Conservation (phyloP, 192 early-diverging fungal genomes). For the Phycomyces nitens region DNA sequence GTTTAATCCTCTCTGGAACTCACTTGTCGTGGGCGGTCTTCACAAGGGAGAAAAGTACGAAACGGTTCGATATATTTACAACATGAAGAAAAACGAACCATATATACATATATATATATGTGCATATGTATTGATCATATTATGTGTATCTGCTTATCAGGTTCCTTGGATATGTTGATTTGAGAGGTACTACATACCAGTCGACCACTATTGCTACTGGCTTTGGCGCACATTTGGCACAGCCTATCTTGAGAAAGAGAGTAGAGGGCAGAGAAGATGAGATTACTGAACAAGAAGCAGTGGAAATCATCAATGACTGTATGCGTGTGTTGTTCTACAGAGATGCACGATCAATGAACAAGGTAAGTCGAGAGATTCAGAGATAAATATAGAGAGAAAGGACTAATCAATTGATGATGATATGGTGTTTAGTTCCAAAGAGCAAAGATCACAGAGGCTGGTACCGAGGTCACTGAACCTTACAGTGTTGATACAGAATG, state of each 20-base stretch:
- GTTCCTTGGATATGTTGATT: slow-evolving; percentile 90
- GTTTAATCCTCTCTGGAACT: slow-evolving; percentile 95
- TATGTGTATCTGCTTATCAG: slow-evolving; percentile 4
- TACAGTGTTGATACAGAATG: slow-evolving; percentile 88
- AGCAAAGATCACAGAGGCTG: slow-evolving; percentile 82
- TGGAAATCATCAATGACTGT: slow-evolving; percentile 77
- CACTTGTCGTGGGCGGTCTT: slow-evolving; percentile 85
- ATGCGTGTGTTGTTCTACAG: slow-evolving; percentile 94
- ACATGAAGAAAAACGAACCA: neutral
- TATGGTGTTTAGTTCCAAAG: slow-evolving; percentile 68
- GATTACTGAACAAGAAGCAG: slow-evolving; percentile 87
- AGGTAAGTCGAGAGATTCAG: slow-evolving; percentile 45
- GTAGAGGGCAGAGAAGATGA: slow-evolving; percentile 84
- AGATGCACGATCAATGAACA: slow-evolving; percentile 90
- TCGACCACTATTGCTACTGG: slow-evolving; percentile 90
- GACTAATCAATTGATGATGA: slow-evolving; percentile 12
- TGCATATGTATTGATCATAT: neutral
- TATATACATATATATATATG: too few species aligned
- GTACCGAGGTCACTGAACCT: slow-evolving; percentile 83
- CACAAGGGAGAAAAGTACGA: slow-evolving; percentile 68
- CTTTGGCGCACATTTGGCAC: slow-evolving; percentile 86
- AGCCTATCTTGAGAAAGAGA: slow-evolving; percentile 87
- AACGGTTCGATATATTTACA: neutral
- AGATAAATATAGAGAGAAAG: neutral
- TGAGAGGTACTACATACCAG: slow-evolving; percentile 93